Percentiles rank a stretch among this genome's conserved stretches.
These are phyloP conservation scores for Knoxdaviesia proteae DNA, from an alignment of 2,329 filamentous ascomycete species.

Conservation along the genomic window DNA sequence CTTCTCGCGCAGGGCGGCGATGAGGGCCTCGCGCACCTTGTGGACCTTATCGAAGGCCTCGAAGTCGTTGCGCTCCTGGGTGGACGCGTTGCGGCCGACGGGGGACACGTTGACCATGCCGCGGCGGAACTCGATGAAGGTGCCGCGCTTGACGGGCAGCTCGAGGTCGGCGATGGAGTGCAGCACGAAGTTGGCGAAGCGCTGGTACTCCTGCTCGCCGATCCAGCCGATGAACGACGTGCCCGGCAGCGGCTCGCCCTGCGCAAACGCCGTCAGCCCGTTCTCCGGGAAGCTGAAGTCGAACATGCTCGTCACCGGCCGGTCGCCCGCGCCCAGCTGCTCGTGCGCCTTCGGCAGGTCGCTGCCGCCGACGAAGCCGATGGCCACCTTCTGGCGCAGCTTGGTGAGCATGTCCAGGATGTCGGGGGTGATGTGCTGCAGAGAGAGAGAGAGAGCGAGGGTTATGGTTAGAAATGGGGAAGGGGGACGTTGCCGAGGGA, in stretches of 20 bases:
- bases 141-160: conserved; percentile 64
- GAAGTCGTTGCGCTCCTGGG: conserved; percentile 63
- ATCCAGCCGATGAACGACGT: conserved; percentile 84
- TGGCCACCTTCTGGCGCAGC: conserved; percentile 71
- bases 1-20: conserved; percentile 53
- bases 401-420: conserved; percentile 63
- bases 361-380: conserved; percentile 83
- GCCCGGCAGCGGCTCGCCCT: conserved; percentile 53
- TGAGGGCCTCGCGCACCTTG: conserved; percentile 56
- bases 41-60: conserved; percentile 61
- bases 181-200: conserved; percentile 53
- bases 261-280: conserved; percentile 74
- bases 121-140: conserved; percentile 75
- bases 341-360: conserved; percentile 91
- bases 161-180: conserved; percentile 73
- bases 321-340: conserved; percentile 52
- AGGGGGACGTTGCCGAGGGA: background rate
- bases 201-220: conserved; percentile 66
- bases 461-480: background rate
- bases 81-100: conserved; percentile 68
- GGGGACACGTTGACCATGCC: conserved; percentile 80
- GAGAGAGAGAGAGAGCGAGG: conserved; percentile 1
- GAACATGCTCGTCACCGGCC: conserved; percentile 66
- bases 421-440: conserved; percentile 49
- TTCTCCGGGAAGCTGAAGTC: conserved; percentile 98